phyloP scores from a whole-genome alignment of 2,329 filamentous ascomycete species.

The Pseudogymnoascus sp. region DNA sequence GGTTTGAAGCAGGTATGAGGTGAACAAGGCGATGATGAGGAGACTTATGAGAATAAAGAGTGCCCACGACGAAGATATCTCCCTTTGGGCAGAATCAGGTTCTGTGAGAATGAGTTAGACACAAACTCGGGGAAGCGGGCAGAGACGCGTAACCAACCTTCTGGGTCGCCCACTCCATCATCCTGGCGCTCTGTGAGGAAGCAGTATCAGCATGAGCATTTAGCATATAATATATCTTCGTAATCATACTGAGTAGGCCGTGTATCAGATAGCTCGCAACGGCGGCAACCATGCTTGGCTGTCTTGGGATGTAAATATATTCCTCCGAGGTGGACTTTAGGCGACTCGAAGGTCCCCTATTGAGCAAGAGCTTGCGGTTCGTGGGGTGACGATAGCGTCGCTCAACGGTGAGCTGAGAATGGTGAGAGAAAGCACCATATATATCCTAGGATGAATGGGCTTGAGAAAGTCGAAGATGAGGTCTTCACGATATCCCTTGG shows the following conservation, averaged over 20 bases:
- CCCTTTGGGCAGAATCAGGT: conserved; percentile 79
- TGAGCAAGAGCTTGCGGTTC: conserved; percentile 4
- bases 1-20: conserved; percentile 92
- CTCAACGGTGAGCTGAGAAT: conserved; percentile 26
- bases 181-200: conserved; percentile 20
- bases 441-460: conserved; percentile 15
- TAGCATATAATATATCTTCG: not conserved
- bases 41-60: conserved; percentile 94
- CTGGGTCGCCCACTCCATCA: conserved; percentile 22
- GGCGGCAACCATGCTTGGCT: conserved; percentile 8
- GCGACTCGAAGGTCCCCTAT: conserved; percentile 3
- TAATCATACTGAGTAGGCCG: not conserved
- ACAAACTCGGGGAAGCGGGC: not conserved
- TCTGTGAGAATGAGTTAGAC: conserved; percentile 33
- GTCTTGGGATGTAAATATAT: conserved; percentile 5
- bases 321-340: not conserved
- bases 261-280: not conserved
- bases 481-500: conserved; percentile 6
- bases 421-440: conserved; percentile 24
- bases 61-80: conserved; percentile 93
- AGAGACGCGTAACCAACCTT: conserved; percentile 17
- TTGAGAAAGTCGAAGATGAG: conserved; percentile 1
- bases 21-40: conserved; percentile 89
- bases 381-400: conserved; percentile 14
- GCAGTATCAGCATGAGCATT: conserved; percentile 16